phyloP scores from a whole-genome alignment of 2,329 filamentous ascomycete species.

The Xylariaceae sp. region DNA sequence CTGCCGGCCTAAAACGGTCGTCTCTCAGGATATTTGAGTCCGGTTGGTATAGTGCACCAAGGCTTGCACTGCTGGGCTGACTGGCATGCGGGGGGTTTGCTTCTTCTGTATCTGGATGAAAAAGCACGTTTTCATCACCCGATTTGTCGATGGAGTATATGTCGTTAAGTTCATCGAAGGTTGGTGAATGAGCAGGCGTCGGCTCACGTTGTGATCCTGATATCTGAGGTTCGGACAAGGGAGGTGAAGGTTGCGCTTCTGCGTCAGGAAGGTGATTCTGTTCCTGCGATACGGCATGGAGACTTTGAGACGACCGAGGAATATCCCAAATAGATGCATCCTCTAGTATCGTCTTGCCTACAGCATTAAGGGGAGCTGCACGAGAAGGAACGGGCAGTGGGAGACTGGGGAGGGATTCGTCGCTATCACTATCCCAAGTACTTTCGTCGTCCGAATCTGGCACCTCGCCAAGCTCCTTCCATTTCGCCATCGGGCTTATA shows the following conservation, averaged over 20 bases:
- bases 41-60: too few species aligned
- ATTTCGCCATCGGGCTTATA: slow-evolving; percentile 36
- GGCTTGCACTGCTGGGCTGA: neutral
- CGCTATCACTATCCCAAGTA: slow-evolving; percentile 31
- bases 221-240: slow-evolving; percentile 1
- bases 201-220: slow-evolving; percentile 17
- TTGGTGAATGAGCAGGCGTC: slow-evolving; percentile 5
- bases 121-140: neutral
- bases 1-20: slow-evolving; percentile 4
- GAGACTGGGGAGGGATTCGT: slow-evolving; percentile 27
- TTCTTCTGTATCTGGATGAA: neutral
- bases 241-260: slow-evolving; percentile 13
- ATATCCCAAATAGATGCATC: slow-evolving; percentile 29
- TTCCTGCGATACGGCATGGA: slow-evolving; percentile 3
- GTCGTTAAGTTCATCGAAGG: slow-evolving; percentile 10
- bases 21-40: slow-evolving; percentile 4
- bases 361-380: slow-evolving; percentile 1
- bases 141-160: neutral
- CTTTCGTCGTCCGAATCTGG: slow-evolving; percentile 43
- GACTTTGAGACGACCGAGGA: slow-evolving; percentile 26
- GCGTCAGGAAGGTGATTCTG: slow-evolving; percentile 24
- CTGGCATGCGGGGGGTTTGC: neutral
- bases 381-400: slow-evolving; percentile 8
- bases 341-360: slow-evolving; percentile 3
- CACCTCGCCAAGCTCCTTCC: slow-evolving; percentile 43